Base-by-base conservation (phyloP, 2,329 filamentous ascomycete species). In the Fusarium subglutinans region DNA sequence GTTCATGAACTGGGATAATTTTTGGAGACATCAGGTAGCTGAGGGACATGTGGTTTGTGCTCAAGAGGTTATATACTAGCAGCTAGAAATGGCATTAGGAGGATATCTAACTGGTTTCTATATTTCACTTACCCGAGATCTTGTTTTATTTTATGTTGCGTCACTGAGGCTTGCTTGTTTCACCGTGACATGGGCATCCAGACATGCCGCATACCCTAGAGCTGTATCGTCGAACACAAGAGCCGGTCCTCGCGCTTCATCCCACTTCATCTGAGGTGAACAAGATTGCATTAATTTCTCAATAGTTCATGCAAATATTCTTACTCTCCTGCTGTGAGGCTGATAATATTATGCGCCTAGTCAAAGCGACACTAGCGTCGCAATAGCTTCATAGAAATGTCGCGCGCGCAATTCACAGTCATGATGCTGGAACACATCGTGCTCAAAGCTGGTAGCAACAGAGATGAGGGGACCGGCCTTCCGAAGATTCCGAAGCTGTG, bases 381-480 rank as follows among this genome's bases (percentile, higher is more conserved):
- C 28, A 11, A 30, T 11, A 30, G 28, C 28, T 30, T 30, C 3
- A 11, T 4, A 11, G 9, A 30, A 30, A 30, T 30, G 9, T 30
- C 28, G 9, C 9, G 9, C 9, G 24, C 24, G 24, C 24, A 6
- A 33, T 33, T 13, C 12, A 5, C 14, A 37, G 0, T 17, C 15
- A 37, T 4, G 7, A 37, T 3, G 3, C 8, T 37, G 14, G 14
- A 8, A 35, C 0, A 8, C 6, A 8, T 15, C 3, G 14, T 35
- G 8, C 9, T 18, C 0, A 10, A 18, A 18, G 5, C 5, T 13
- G 20, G 6, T 2, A 28, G 26, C 13, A 5, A 8, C 4, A 2
- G 8, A 33, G 22, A 33, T 10, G 2, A 35, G 0, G 0, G 3
- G 7, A 51, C 2, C 0, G 1, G 2, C 12, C 15, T 15, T 4